These are phyloP conservation scores for Curvularia sp. DNA, from an alignment of 2,329 filamentous ascomycete species.

Conservation along the genomic window DNA sequence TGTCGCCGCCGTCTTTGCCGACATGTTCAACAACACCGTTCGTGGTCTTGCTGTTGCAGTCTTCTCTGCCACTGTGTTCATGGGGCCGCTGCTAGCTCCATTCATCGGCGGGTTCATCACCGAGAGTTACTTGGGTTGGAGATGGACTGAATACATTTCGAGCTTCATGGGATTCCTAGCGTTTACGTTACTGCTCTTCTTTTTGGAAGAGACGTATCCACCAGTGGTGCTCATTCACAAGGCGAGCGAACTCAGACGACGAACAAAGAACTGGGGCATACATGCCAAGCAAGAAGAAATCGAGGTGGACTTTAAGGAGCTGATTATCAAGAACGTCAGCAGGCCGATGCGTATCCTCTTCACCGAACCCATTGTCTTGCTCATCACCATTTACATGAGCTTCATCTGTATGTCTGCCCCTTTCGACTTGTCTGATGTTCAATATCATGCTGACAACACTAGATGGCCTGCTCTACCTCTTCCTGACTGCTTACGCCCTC, in stretches of 20 bases:
- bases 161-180: constrained; percentile 64
- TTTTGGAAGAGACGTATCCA: constrained; percentile 65
- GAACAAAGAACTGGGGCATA: constrained; percentile 67
- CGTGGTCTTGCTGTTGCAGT: constrained; percentile 56
- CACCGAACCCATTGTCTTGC: constrained; percentile 58
- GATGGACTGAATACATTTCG: constrained; percentile 63
- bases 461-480: constrained; percentile 78
- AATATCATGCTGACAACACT: constrained; percentile 40
- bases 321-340: constrained; percentile 61
- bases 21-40: constrained; percentile 61
- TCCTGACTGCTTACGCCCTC: constrained; percentile 83
- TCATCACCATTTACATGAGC: constrained; percentile 56
- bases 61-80: constrained; percentile 59
- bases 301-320: constrained; percentile 59
- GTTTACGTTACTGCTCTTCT: constrained; percentile 58
- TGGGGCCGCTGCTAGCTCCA: constrained; percentile 60
- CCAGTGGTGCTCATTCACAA: constrained; percentile 65
- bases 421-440: neutral
- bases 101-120: constrained; percentile 64
- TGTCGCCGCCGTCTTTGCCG: constrained; percentile 63
- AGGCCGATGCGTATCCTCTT: constrained; percentile 59
- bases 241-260: constrained; percentile 60
- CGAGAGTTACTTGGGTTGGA: constrained; percentile 58
- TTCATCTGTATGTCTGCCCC: constrained; percentile 44
- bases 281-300: constrained; percentile 65